phyloP scores from a whole-genome alignment of 129 eudicot species.

The Chrysanthemum makinoi region DNA sequence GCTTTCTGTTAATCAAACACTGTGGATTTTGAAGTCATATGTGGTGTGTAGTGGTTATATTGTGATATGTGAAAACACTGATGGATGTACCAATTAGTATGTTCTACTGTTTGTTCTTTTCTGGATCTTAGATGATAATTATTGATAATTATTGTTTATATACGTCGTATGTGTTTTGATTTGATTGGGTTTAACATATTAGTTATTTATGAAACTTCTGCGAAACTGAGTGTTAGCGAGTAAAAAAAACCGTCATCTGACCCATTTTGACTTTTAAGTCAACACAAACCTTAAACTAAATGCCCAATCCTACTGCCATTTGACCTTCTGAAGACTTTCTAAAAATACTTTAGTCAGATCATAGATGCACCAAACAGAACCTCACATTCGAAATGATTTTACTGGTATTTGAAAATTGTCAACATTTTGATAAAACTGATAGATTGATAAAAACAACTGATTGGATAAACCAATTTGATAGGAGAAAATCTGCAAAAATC shows the following conservation, averaged over 20 bases:
- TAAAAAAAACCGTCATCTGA: too few relatives aligned
- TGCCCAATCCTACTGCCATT: background rate
- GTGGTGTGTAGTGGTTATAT: background rate
- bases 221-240: background rate
- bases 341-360: background rate
- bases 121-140: background rate
- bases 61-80: background rate
- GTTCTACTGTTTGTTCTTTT: conserved; percentile 7
- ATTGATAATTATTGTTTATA: conserved; percentile 1
- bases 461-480: too few relatives aligned
- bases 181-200: background rate
- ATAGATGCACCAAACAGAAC: background rate
- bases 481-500: too few relatives aligned
- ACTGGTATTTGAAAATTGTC: background rate
- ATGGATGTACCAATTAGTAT: background rate
- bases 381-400: background rate
- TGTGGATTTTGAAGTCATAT: background rate
- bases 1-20: background rate
- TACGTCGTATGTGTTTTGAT: background rate
- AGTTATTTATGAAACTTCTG: background rate
- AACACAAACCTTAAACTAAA: background rate
- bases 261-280: too few relatives aligned
- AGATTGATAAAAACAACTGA: background rate
- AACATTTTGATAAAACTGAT: background rate
- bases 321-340: background rate